phyloP scores from a whole-genome alignment of 1,284 basidiomycete genomes.

The Cutaneotrichosporon sp. region DNA sequence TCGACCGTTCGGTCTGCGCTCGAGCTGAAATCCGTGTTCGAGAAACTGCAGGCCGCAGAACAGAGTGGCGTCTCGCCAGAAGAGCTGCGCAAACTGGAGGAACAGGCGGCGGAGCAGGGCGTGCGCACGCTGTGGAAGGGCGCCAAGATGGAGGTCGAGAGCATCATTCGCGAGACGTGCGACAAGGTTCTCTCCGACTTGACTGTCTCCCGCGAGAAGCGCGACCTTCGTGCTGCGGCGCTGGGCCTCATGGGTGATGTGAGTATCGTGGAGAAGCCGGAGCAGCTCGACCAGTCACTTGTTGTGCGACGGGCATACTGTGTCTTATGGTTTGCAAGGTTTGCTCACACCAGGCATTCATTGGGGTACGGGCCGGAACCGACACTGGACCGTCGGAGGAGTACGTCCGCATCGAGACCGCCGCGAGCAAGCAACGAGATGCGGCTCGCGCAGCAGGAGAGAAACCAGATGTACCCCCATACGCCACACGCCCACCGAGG shows the following conservation, averaged over 20 bases:
- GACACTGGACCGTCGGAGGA: conserved; percentile 52
- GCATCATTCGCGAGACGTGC: conserved; percentile 86
- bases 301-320: too few species aligned
- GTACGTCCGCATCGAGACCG: conserved; percentile 76
- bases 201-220: conserved; percentile 54
- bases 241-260: conserved; percentile 77
- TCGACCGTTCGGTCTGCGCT: conserved; percentile 62
- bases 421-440: conserved; percentile 48
- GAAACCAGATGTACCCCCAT: background rate
- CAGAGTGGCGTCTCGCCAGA: conserved; percentile 80
- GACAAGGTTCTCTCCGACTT: conserved; percentile 68
- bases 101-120: conserved; percentile 93
- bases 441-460: conserved; percentile 18
- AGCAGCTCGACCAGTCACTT: too few species aligned
- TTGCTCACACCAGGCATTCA: conserved; percentile 41
- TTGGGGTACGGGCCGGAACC: conserved; percentile 57
- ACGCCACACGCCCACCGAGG: background rate
- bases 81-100: conserved; percentile 83
- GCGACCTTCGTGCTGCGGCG: conserved; percentile 70
- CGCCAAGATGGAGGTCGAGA: conserved; percentile 51
- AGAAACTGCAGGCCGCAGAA: conserved; percentile 89
- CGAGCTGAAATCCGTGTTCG: conserved; percentile 90
- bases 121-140: conserved; percentile 84
- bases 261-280: conserved; percentile 48
- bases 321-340: too few species aligned